A percentile compares a stretch with the other conserved stretches of the same genome.
These are phyloP conservation scores for Epichloe gansuensis DNA, from an alignment of 2,329 filamentous ascomycete species.

Conservation along the genomic window DNA sequence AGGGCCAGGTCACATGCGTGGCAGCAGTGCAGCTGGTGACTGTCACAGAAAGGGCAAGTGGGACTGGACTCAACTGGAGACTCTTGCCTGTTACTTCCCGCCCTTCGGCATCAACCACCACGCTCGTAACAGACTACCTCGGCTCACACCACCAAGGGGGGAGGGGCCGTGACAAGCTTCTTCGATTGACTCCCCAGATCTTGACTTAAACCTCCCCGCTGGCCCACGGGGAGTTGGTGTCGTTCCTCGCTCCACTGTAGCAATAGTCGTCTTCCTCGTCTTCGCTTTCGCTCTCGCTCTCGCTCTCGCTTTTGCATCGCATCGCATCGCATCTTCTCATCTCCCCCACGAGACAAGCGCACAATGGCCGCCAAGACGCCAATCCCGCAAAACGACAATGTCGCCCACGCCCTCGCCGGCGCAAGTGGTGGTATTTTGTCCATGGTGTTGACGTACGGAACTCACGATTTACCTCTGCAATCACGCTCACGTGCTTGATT, in stretches of 20 bases:
- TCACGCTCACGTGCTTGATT: neutral
- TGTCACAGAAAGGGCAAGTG: neutral
- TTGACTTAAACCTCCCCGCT: no score
- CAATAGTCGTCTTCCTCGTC: no score
- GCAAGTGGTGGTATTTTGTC: constrained; percentile 88
- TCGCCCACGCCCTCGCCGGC: constrained; percentile 86
- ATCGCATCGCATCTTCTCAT: neutral
- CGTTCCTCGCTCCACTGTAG: no score
- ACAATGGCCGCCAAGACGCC: constrained; percentile 41
- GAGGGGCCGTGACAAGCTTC: no score
- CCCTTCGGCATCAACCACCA: constrained; percentile 3
- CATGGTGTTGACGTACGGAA: constrained; percentile 74
- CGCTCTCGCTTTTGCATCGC: neutral
- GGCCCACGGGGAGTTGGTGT: no score
- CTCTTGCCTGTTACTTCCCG: neutral
- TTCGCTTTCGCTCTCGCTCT: no score
- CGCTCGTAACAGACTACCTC: neutral
- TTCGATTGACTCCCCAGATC: no score
- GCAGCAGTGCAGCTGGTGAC: neutral
- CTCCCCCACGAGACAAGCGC: neutral
- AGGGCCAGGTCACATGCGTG: neutral
- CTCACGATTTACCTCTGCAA: neutral
- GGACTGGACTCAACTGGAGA: neutral
- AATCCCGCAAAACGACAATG: constrained; percentile 84
- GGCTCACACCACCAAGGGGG: neutral